Conservation (phyloP, 2,329 filamentous ascomycete genomes). For the Curvularia spicifera region DNA sequence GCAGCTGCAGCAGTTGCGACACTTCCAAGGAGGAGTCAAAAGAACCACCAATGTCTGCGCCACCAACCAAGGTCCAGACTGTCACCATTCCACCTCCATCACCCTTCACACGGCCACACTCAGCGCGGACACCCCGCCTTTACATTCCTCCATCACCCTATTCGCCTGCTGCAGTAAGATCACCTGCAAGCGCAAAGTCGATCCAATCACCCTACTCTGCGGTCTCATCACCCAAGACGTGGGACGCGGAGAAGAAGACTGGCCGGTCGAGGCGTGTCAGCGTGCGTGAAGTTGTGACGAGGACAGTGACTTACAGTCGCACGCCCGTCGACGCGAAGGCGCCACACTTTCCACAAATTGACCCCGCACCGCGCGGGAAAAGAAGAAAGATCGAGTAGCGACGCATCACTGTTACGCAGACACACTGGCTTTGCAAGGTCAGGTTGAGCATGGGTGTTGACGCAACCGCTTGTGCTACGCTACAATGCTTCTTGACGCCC, state of each 20-base stretch:
- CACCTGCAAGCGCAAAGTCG: constrained; percentile 67
- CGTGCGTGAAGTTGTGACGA: constrained; percentile 90
- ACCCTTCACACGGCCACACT: constrained; percentile 69
- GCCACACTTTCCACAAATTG: constrained; percentile 67
- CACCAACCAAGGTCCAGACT: constrained; percentile 56
- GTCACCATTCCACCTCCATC: constrained; percentile 66
- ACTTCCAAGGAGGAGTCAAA: constrained; percentile 35
- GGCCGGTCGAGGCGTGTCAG: constrained; percentile 65
- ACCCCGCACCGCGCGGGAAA: constrained; percentile 91
- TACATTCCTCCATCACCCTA: constrained; percentile 80
- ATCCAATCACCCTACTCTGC: constrained; percentile 74
- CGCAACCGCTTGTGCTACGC: constrained; percentile 33
- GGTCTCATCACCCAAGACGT: constrained; percentile 74
- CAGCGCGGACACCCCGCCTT: constrained; percentile 66
- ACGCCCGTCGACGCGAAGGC: constrained; percentile 51
- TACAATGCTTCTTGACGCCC: constrained; percentile 22
- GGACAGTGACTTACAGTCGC: constrained; percentile 86
- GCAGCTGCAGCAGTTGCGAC: constrained; percentile 49
- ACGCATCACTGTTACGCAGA: constrained; percentile 22
- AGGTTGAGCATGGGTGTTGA: constrained; percentile 33
- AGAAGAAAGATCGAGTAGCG: constrained; percentile 72
- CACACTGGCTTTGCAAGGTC: constrained; percentile 14
- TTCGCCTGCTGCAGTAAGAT: constrained; percentile 66
- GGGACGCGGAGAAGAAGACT: constrained; percentile 74
- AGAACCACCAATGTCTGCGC: constrained; percentile 52